These are phyloP conservation scores for Garcia nutans DNA, from an alignment of 345 rosid species.

Conservation along the genomic window DNA sequence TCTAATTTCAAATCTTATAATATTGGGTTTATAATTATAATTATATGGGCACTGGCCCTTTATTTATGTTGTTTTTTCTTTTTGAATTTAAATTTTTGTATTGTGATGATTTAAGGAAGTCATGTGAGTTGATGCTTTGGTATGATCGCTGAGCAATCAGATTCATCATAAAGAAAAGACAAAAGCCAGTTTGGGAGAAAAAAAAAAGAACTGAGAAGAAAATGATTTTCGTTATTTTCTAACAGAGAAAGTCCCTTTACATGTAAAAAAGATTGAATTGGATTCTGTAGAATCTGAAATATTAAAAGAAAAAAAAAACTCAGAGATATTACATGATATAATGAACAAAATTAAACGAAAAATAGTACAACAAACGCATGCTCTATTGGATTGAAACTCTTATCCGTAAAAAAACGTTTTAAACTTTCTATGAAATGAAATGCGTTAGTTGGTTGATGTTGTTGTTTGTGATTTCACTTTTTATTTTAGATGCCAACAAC, in stretches of 20 bases:
- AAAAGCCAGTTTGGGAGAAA: not conserved
- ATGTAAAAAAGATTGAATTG: not conserved
- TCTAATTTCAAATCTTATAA: not conserved
- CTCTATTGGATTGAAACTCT: not conserved
- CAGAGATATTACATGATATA: constrained; percentile 2
- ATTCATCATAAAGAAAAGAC: not conserved
- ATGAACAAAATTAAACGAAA: constrained; percentile 7
- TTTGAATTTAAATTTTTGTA: no score
- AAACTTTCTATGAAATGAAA: not conserved
- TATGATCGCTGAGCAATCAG: not conserved
- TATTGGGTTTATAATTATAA: no score
- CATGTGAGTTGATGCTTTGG: not conserved
- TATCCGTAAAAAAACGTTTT: not conserved
- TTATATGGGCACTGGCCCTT: no score
- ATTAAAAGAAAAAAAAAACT: not conserved
- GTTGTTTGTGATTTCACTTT: not conserved
- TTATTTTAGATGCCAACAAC: not conserved
- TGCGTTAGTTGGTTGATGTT: not conserved
- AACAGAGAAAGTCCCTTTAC: not conserved
- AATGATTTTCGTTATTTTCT: not conserved
- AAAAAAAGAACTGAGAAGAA: not conserved
- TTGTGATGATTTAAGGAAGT: not conserved
- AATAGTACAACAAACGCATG: not conserved
- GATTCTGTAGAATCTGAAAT: constrained; percentile 12
- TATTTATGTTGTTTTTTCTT: no score